Evolutionary conservation across 345 rosid species (phyloP).

Genomic region (Populus davidiana): DNA sequence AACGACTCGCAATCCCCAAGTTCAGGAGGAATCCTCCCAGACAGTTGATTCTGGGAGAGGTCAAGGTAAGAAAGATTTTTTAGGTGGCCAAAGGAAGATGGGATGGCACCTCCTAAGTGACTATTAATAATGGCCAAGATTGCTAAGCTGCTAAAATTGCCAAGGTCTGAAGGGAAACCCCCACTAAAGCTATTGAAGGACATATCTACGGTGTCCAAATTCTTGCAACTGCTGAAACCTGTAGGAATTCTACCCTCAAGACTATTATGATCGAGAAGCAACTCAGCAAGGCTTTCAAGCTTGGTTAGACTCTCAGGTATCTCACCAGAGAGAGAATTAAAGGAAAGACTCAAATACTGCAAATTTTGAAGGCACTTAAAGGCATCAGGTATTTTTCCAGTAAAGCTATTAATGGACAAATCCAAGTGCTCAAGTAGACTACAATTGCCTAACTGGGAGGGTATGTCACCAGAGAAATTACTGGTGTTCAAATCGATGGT

Average conservation of each 20-base stretch:
- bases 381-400: too few relatives aligned
- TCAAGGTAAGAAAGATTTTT: slow-evolving; percentile 35
- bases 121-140: slow-evolving; percentile 33
- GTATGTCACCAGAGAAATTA: slow-evolving; percentile 42
- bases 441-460: slow-evolving; percentile 41
- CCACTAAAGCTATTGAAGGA: slow-evolving; percentile 52
- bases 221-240: slow-evolving; percentile 40
- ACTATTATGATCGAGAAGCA: slow-evolving; percentile 36
- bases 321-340: slow-evolving; percentile 39
- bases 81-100: too few relatives aligned
- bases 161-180: slow-evolving; percentile 46
- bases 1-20: slow-evolving; percentile 60
- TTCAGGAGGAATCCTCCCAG: slow-evolving; percentile 60
- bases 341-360: slow-evolving; percentile 28
- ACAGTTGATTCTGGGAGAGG: slow-evolving; percentile 57
- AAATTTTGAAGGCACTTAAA: too few relatives aligned
- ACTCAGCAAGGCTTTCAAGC: slow-evolving; percentile 42
- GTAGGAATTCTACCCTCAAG: slow-evolving; percentile 21
- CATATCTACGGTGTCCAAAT: slow-evolving; percentile 40
- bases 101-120: slow-evolving; percentile 39
- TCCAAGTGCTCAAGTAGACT: slow-evolving; percentile 32
- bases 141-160: slow-evolving; percentile 49
- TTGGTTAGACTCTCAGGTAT: slow-evolving; percentile 46
- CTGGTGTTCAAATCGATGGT: slow-evolving; percentile 46
- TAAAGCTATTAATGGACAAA: slow-evolving; percentile 22